Conservation (phyloP, 2,329 filamentous ascomycete genomes). For the Talaromyces sp. region DNA sequence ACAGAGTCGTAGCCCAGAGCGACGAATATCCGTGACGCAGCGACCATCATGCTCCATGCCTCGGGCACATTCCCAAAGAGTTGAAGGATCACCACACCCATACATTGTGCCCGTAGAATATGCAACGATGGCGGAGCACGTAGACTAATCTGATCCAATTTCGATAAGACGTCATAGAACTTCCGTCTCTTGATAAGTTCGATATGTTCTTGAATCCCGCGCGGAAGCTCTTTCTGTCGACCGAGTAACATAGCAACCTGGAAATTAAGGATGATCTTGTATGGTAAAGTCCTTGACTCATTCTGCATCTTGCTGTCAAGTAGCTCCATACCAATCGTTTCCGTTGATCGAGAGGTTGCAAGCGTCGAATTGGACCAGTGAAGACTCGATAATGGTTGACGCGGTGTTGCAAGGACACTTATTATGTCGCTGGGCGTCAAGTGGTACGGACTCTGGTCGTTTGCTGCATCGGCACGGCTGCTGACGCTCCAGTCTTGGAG, state of each 20-base stretch:
- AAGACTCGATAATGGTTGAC: neutral
- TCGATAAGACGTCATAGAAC: neutral
- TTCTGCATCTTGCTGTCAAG: neutral
- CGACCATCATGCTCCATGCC: conserved; percentile 9
- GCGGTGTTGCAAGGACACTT: neutral
- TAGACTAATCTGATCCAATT: neutral
- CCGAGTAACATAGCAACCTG: conserved; percentile 10
- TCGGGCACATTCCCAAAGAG: conserved; percentile 10
- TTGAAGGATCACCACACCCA: conserved; percentile 10
- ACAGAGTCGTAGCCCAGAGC: conserved; percentile 25
- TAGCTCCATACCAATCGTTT: neutral
- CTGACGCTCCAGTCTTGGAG: neutral
- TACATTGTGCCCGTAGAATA: conserved; percentile 13
- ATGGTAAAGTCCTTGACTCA: neutral
- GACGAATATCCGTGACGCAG: conserved; percentile 26
- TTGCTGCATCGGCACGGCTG: neutral
- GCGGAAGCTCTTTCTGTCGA: neutral
- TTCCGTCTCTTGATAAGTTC: conserved; percentile 1
- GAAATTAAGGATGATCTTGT: neutral
- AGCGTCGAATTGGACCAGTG: neutral
- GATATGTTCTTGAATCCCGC: neutral
- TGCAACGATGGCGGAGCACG: conserved; percentile 2
- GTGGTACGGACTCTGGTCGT: neutral
- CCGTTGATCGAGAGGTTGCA: neutral
- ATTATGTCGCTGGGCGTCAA: conserved; percentile 10